Base-by-base conservation (phyloP, 352 stramenopile genomes). In the Phytophthora tubulina region DNA sequence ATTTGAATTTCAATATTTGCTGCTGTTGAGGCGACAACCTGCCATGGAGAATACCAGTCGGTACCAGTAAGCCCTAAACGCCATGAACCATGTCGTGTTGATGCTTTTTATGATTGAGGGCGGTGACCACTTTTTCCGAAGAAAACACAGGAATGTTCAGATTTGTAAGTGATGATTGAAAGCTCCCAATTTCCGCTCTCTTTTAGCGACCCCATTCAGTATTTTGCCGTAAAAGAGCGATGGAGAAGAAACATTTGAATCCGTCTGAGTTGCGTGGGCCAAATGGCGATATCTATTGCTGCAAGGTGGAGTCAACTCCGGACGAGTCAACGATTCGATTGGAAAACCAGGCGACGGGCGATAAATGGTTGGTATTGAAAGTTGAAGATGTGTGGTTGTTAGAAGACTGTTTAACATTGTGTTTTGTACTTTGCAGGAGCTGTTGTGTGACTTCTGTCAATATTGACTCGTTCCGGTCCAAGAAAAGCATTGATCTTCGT, bases 391-490 rank as follows among this genome's bases (percentile, higher is more conserved):
- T 17, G n/a, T 35, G n/a, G 7, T 52, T 46, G 10, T 2, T 17
- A 15, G 39, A 17, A 42, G 7, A 17, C 11, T 45, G 21, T 27
- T 27, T 27, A 27, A 27, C 21, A 27, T 27, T 27, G 21, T 27
- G 21, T 27, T 27, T 27, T 27, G 21, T 27, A 27, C 21, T 27
- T 27, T 50, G 6, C 51, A 75, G 67, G 67, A 55, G 9, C 11
- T 75, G 59, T 15, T 17, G 33, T 10, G 60, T 71, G 11, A 62
- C 17, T 58, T 66, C 52, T 2, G 7, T 7, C 32, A 74, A 60
- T 14, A 62, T 70, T 41, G 41, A 66, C 17, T 48, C 32, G 11
- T 74, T 70, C 38, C 60, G 53, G 32, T 67, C 51, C 27, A 65
- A 66, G 36, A 60, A 70, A 30, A 45, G 4, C 38, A 61, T 17